Conservation (phyloP, 2,329 filamentous ascomycete species). For the Samsoniella hepiali region DNA sequence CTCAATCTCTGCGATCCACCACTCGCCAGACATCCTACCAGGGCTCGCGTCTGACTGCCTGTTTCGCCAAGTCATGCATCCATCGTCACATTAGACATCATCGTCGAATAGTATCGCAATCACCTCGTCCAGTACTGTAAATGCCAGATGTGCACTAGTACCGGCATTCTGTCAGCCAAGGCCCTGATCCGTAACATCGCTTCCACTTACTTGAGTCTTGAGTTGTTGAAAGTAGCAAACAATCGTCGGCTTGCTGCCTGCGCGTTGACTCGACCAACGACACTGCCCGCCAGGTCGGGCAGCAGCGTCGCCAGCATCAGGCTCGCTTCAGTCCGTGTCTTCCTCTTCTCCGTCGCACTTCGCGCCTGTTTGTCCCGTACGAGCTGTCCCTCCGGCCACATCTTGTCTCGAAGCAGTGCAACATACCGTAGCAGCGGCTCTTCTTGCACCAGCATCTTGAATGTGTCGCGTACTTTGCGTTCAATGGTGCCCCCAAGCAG, state of each 20-base stretch:
- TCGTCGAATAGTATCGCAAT: constrained; percentile 61
- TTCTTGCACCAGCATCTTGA: constrained; percentile 70
- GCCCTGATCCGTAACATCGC: neutral
- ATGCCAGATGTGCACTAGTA: constrained; percentile 61
- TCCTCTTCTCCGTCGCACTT: constrained; percentile 69
- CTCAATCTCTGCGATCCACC: neutral
- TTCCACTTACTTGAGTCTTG: constrained; percentile 73
- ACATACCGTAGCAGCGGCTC: constrained; percentile 76
- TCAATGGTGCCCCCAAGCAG: constrained; percentile 94
- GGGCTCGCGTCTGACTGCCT: constrained; percentile 1
- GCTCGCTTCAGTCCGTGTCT: constrained; percentile 81
- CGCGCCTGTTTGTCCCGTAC: constrained; percentile 52
- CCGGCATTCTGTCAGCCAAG: constrained; percentile 20
- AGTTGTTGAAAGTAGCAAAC: constrained; percentile 89
- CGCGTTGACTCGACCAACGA: constrained; percentile 89
- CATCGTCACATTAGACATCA: constrained; percentile 10
- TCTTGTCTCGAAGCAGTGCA: constrained; percentile 64
- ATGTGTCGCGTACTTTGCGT: constrained; percentile 85
- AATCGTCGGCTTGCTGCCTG: constrained; percentile 80
- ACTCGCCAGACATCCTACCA: neutral
- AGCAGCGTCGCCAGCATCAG: constrained; percentile 85
- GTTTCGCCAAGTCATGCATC: neutral
- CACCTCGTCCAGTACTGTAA: constrained; percentile 69
- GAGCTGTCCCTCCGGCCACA: constrained; percentile 75
- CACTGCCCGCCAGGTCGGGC: constrained; percentile 86